phyloP scores from a whole-genome alignment of 768 basidiomycete species.

The Cubamyces sp. region DNA sequence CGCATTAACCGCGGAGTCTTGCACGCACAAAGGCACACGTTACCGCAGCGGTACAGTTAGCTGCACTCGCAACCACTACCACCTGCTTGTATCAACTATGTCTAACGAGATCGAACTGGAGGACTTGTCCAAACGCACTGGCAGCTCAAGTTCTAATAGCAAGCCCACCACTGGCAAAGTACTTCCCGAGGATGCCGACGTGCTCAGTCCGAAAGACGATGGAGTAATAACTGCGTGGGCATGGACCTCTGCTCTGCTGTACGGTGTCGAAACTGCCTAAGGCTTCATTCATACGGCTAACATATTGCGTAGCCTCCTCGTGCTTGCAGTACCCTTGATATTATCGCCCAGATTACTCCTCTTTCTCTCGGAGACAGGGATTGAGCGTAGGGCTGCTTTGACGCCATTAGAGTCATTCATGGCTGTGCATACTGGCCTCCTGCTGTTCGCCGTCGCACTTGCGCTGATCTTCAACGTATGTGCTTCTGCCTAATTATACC shows the following conservation, averaged over 20 bases:
- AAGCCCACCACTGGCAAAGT: neutral
- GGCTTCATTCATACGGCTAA: neutral
- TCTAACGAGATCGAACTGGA: conserved; percentile 44
- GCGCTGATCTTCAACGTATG: conserved; percentile 64
- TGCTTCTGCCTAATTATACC: conserved; percentile 2
- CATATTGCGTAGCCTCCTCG: conserved; percentile 25
- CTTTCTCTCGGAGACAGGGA: conserved; percentile 59
- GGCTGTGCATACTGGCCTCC: conserved; percentile 65
- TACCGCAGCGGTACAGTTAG: neutral
- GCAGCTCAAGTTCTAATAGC: neutral
- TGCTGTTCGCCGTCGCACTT: conserved; percentile 57
- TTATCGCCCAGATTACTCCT: conserved; percentile 68
- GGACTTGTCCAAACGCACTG: conserved; percentile 38
- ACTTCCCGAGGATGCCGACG: conserved; percentile 13
- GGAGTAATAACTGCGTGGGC: conserved; percentile 43
- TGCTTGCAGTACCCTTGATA: conserved; percentile 36
- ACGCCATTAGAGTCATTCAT: conserved; percentile 75
- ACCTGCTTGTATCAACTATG: conserved; percentile 28
- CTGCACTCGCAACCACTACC: neutral
- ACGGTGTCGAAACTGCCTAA: conserved; percentile 8
- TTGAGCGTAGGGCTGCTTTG: conserved; percentile 48
- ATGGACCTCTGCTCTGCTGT: conserved; percentile 39
- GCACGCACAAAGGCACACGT: neutral
- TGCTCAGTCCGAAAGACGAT: conserved; percentile 22
- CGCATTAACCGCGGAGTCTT: neutral